Evolutionary conservation across 192 early-diverging fungal species (phyloP).

Genomic region (Coemansia sp.): DNA sequence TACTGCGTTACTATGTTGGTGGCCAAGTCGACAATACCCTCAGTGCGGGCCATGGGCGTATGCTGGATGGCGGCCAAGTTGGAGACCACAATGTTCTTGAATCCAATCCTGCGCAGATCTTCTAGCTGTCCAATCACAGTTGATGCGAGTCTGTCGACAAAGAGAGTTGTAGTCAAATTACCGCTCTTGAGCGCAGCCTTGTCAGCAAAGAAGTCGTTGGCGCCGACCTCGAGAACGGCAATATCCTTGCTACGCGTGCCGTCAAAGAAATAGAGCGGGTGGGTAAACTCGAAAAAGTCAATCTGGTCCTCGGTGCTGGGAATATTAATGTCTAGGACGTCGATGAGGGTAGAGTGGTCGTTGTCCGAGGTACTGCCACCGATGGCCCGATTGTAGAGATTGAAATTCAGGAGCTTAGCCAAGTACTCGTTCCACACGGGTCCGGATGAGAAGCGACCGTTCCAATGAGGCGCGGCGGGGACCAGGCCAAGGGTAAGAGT

Average conservation of each 20-base stretch:
- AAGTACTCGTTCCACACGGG: conserved; percentile 44
- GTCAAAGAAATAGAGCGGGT: conserved; percentile 10
- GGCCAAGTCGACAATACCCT: conserved; percentile 12
- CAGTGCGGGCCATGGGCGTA: conserved; percentile 24
- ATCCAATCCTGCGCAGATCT: conserved; percentile 29
- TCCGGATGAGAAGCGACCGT: conserved; percentile 30
- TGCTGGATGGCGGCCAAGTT: conserved; percentile 38
- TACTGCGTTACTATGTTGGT: conserved; percentile 21
- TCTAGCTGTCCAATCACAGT: conserved; percentile 15
- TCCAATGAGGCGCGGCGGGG: conserved; percentile 31
- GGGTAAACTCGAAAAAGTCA: conserved; percentile 24
- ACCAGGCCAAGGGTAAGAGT: conserved; percentile 23
- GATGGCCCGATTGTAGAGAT: conserved; percentile 30
- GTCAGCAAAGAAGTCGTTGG: conserved; percentile 35
- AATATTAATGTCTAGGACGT: conserved; percentile 20
- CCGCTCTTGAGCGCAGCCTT: conserved; percentile 16
- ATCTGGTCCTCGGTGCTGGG: conserved; percentile 43
- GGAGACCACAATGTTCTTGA: conserved; percentile 37
- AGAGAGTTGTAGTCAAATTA: conserved; percentile 10
- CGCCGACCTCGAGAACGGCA: conserved; percentile 31
- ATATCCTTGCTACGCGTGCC: conserved; percentile 22
- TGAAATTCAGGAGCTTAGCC: conserved; percentile 19
- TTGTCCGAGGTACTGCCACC: conserved; percentile 33
- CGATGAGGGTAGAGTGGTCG: not conserved
- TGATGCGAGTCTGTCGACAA: conserved; percentile 18